Conservation (phyloP, 768 basidiomycete species). For the Xerocomus potaroensis region DNA sequence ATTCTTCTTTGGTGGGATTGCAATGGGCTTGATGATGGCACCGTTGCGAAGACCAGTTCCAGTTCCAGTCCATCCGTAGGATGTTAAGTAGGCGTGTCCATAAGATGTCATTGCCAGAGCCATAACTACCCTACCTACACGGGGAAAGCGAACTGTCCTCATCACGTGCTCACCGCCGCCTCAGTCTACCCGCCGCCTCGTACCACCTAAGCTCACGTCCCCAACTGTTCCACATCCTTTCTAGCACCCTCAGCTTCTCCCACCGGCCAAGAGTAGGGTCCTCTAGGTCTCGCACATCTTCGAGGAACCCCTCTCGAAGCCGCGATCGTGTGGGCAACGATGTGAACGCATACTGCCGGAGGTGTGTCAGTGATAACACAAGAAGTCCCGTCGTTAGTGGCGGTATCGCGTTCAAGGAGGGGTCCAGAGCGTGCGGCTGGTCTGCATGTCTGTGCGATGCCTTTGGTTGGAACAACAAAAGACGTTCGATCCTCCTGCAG, state of each 20-base stretch:
- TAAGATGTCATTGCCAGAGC: slow-evolving; percentile 17
- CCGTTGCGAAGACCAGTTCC: slow-evolving; percentile 84
- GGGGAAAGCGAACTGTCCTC: no score
- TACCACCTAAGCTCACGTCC: slow-evolving; percentile 63
- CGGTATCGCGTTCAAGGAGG: slow-evolving; percentile 25
- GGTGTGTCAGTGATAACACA: slow-evolving; percentile 62
- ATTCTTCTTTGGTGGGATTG: slow-evolving; percentile 79
- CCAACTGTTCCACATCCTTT: slow-evolving; percentile 91
- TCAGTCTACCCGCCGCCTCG: slow-evolving; percentile 17
- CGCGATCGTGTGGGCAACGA: slow-evolving; percentile 55
- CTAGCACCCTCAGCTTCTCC: slow-evolving; percentile 74
- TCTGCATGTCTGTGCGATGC: slow-evolving; percentile 14
- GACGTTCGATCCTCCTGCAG: slow-evolving; percentile 60
- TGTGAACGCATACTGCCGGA: slow-evolving; percentile 60
- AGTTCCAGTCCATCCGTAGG: slow-evolving; percentile 86
- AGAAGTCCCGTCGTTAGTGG: slow-evolving; percentile 70
- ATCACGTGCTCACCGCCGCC: slow-evolving; percentile 11
- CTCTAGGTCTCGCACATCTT: slow-evolving; percentile 81
- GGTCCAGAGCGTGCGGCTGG: not conserved
- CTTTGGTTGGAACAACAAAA: slow-evolving; percentile 51
- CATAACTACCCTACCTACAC: not conserved
- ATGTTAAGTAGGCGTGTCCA: slow-evolving; percentile 64
- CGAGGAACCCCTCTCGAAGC: slow-evolving; percentile 74
- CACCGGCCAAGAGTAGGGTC: slow-evolving; percentile 60
- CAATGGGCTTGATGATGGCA: slow-evolving; percentile 70